A percentile compares a stretch with the other conserved stretches of the same genome.
These are phyloP conservation scores for Periconia sp. DNA, from an alignment of 2,329 filamentous ascomycete species.

Conservation along the genomic window DNA sequence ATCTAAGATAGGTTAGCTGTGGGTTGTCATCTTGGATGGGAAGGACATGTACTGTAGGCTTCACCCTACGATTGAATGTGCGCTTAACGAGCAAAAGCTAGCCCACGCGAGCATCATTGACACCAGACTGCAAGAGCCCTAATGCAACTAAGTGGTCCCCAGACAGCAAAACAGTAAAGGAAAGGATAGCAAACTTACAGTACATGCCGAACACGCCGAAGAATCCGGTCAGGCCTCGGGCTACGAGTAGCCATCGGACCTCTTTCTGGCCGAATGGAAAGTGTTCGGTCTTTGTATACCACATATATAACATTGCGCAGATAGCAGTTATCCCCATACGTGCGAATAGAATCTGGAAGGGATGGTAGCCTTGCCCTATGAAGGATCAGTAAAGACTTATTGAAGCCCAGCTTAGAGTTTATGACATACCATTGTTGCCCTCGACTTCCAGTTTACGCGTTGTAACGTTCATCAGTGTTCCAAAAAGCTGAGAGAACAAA, in stretches of 20 bases:
- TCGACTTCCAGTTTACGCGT: constrained; percentile 75
- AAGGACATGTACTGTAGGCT: constrained; percentile 6
- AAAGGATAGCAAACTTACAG: constrained; percentile 46
- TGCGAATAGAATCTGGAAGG: constrained; percentile 78
- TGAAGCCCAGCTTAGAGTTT: not conserved
- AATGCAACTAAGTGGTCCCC: too few relatives aligned
- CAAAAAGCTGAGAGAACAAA: constrained; percentile 78
- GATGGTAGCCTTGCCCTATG: constrained; percentile 70
- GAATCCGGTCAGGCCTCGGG: constrained; percentile 73
- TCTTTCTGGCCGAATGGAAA: constrained; percentile 73
- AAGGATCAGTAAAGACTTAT: not conserved
- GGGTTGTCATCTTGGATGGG: constrained; percentile 20
- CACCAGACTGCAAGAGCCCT: not conserved
- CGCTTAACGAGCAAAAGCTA: too few relatives aligned
- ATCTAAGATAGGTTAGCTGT: constrained; percentile 45
- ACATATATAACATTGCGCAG: constrained; percentile 75
- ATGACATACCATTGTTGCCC: constrained; percentile 60
- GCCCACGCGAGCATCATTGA: too few relatives aligned
- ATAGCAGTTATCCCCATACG: constrained; percentile 77
- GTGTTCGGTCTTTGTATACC: constrained; percentile 68
- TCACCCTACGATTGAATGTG: constrained; percentile 17
- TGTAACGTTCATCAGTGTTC: constrained; percentile 82
- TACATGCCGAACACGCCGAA: constrained; percentile 82
- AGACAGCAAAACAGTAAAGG: too few relatives aligned
- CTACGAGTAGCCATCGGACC: constrained; percentile 70